Evolutionary conservation across 2,329 filamentous ascomycete genomes (phyloP), one percentile per base, ranked within the genome.

Genomic region (Penicillium polonicum): DNA sequence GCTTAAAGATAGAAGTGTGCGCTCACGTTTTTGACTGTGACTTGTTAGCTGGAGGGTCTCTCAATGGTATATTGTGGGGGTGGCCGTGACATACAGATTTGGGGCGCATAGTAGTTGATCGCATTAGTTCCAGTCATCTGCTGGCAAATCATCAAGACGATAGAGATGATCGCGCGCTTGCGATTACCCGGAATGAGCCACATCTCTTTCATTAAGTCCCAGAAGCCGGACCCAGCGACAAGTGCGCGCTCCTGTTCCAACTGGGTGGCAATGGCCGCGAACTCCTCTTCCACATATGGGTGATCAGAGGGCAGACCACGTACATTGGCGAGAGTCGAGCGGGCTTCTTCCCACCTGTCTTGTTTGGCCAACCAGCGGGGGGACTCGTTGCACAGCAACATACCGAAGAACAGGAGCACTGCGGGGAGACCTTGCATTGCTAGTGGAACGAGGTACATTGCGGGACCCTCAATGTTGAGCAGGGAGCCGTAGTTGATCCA

Each of bases 21-120:
- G 46, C 64, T 65, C 52, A 66, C 64, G 29, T 66, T 66, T 52
- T 63, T 27, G 21, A 66, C 64, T 66, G 43, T 2, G 35, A 25
- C 3, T 17, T 36, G 46, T 66, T 57, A 64, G 60, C 31, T 49
- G 5, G 17, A 9, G 15, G 17, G 9, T 19, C 5, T 17, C 29
- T 31, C n/a, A n/a, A 23, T 7, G 15, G 5, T 6, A 25, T n/a
- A 35, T n/a, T 15, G 25, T 6, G 13, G 9, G 15, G 1, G 1
- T 12, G 2, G 10, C 19, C 8, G 15, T 5, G 36, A 58, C 44
- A 77, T 75, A 76, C 91, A 91, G 65, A 91, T 90, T 55, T 83
- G 81, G 0, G 88, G 88, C 0, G 86, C 85, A 63, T 90, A 89
- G 76, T 88, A 88, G 71, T 88, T 85, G 6, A 88, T 80, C 0